phyloP scores from a whole-genome alignment of 2,329 filamentous ascomycete genomes.

The Pseudocercospora crystallina region DNA sequence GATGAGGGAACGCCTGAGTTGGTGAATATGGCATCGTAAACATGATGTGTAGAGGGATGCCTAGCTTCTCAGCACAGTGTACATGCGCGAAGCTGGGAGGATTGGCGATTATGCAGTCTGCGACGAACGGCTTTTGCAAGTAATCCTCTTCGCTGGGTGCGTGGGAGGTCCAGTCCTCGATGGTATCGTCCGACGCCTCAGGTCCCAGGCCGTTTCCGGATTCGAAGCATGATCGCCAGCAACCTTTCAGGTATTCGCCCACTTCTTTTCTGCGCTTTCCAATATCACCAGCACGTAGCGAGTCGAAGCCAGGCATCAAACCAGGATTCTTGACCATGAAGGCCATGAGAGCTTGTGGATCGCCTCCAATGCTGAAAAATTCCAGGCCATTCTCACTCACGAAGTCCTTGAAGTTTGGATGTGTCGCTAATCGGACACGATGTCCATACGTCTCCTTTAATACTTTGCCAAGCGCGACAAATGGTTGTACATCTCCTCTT shows the following conservation, averaged over 20 bases:
- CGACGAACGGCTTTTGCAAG: conserved; percentile 67
- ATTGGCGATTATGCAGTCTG: conserved; percentile 77
- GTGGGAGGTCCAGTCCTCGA: conserved; percentile 50
- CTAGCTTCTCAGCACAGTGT: conserved; percentile 72
- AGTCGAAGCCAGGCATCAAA: conserved; percentile 78
- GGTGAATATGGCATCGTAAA: conserved; percentile 95
- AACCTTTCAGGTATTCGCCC: conserved; percentile 76
- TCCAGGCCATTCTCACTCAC: conserved; percentile 51
- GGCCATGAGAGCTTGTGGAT: conserved; percentile 57
- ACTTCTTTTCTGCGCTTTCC: conserved; percentile 72
- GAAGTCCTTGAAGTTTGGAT: conserved; percentile 51
- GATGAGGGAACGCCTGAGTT: conserved; percentile 81
- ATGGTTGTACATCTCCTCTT: conserved; percentile 52
- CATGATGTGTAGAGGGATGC: conserved; percentile 78
- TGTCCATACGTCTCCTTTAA: conserved; percentile 51
- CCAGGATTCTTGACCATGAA: conserved; percentile 92
- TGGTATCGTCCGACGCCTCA: conserved; percentile 37
- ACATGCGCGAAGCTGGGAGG: conserved; percentile 75
- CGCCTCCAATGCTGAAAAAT: conserved; percentile 54
- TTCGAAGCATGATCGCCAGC: conserved; percentile 84
- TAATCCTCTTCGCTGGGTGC: conserved; percentile 42
- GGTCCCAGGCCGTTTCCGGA: conserved; percentile 63
- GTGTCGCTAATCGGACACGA: conserved; percentile 50
- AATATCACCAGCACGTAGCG: conserved; percentile 74
- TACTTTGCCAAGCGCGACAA: conserved; percentile 51